A percentile compares a stretch with the other conserved stretches of the same genome.
These are phyloP conservation scores for Colletotrichum graminicola DNA, from an alignment of 2,329 filamentous ascomycete species.

Conservation along the genomic window DNA sequence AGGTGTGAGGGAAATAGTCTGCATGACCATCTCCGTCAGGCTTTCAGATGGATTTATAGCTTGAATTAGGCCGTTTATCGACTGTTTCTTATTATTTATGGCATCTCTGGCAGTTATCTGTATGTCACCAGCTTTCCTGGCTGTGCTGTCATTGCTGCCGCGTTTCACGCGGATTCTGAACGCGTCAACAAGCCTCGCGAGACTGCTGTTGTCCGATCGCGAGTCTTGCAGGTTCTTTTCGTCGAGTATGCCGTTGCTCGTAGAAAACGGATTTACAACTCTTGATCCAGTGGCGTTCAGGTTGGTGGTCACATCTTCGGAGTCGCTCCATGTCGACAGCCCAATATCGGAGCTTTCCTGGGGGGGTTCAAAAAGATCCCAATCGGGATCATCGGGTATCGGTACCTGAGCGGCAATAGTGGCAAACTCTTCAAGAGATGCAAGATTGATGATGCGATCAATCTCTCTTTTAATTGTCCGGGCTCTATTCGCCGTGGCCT, in stretches of 20 bases:
- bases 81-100: neutral
- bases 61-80: neutral
- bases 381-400: neutral
- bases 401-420: neutral
- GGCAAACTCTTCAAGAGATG: neutral
- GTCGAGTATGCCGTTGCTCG: too few relatives aligned
- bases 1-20: neutral
- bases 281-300: too few relatives aligned
- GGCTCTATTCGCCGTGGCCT: too few relatives aligned
- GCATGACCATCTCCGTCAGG: neutral
- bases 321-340: neutral
- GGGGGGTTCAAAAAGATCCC: neutral
- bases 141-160: too few relatives aligned
- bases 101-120: neutral
- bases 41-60: too few relatives aligned
- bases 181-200: neutral
- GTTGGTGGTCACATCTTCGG: neutral
- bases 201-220: neutral
- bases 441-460: constrained; percentile 50
- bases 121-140: too few relatives aligned
- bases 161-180: too few relatives aligned
- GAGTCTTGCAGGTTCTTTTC: neutral
- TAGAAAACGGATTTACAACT: neutral
- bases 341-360: too few relatives aligned
- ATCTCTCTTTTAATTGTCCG: neutral